Evolutionary conservation across 352 stramenopile genomes (phyloP).

Genomic region (Phytophthora pisi): DNA sequence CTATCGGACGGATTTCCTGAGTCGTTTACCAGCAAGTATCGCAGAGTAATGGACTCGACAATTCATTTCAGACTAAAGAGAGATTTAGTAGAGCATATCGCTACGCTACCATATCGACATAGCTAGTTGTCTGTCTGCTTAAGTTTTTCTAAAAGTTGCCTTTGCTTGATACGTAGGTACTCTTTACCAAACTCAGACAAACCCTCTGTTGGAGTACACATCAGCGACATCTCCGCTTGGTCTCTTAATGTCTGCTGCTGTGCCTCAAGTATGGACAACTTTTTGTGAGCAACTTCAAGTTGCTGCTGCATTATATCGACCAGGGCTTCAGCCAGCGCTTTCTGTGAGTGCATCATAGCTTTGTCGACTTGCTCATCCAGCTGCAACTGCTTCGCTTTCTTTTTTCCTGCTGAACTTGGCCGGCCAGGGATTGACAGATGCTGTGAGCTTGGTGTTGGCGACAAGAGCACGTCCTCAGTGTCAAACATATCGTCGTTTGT

Average conservation of each 20-base stretch:
- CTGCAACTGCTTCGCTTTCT: no score
- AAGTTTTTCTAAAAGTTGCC: conserved; percentile 2
- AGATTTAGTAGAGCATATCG: conserved; percentile 2
- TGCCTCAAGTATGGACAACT: neutral
- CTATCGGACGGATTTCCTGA: no score
- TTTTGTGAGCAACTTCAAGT: conserved; percentile 7
- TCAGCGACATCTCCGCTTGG: conserved; percentile 1
- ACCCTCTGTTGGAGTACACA: conserved; percentile 3
- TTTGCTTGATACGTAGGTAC: conserved; percentile 9
- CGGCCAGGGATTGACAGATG: no score
- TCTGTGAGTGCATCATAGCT: no score
- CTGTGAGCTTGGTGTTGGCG: no score
- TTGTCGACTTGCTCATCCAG: no score
- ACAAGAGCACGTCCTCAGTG: no score
- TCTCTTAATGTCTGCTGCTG: conserved; percentile 1
- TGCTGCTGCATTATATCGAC: conserved; percentile 9
- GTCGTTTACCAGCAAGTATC: neutral
- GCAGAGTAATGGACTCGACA: neutral
- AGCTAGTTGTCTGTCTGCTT: neutral
- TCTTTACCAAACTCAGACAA: conserved; percentile 6
- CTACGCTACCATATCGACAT: neutral
- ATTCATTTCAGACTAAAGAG: conserved; percentile 1
- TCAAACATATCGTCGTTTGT: no score
- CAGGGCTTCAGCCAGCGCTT: neutral
- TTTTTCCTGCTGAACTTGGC: no score